Evolutionary conservation across 1,139 yeast species (phyloP).

Genomic region (Diutina sp.): DNA sequence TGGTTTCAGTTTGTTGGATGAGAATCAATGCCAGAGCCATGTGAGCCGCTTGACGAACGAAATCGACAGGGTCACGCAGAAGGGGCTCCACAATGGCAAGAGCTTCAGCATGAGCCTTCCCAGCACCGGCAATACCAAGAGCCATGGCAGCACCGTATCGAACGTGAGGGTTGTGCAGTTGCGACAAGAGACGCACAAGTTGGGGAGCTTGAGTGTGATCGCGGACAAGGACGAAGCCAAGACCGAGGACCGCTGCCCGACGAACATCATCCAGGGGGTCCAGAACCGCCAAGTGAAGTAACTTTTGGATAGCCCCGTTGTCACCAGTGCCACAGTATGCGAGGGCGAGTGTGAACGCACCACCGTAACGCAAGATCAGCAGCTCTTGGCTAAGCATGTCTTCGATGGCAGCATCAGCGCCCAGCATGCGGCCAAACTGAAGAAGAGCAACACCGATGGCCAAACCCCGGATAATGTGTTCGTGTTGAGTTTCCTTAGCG

Average conservation of each 20-base stretch:
- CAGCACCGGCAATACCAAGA: slow-evolving; percentile 93
- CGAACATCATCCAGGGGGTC: slow-evolving; percentile 96
- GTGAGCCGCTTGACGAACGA: slow-evolving; percentile 96
- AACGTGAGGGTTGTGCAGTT: slow-evolving; percentile 95
- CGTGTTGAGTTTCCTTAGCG: slow-evolving; percentile 94
- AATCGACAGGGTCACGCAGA: slow-evolving; percentile 89
- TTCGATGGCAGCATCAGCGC: slow-evolving; percentile 63
- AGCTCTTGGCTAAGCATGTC: slow-evolving; percentile 63
- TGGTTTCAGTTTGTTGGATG: slow-evolving; percentile 84
- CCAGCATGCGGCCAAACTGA: slow-evolving; percentile 75
- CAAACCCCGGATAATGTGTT: slow-evolving; percentile 83
- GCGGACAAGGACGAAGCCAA: slow-evolving; percentile 84
- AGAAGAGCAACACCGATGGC: slow-evolving; percentile 83
- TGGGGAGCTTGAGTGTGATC: slow-evolving; percentile 92
- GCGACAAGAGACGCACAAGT: slow-evolving; percentile 83
- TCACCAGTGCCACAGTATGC: slow-evolving; percentile 97
- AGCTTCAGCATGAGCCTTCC: slow-evolving; percentile 81
- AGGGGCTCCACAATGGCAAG: slow-evolving; percentile 87
- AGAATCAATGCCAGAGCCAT: slow-evolving; percentile 87
- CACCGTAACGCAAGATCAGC: slow-evolving; percentile 87
- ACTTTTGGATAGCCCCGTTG: slow-evolving; percentile 71
- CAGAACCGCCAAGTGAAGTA: slow-evolving; percentile 88
- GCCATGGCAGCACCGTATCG: slow-evolving; percentile 98
- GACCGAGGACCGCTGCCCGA: slow-evolving; percentile 89
- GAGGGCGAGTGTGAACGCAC: slow-evolving; percentile 84